These are phyloP conservation scores for Colletotrichum sp. DNA, from an alignment of 2,329 filamentous ascomycete genomes.

Conservation along the genomic window DNA sequence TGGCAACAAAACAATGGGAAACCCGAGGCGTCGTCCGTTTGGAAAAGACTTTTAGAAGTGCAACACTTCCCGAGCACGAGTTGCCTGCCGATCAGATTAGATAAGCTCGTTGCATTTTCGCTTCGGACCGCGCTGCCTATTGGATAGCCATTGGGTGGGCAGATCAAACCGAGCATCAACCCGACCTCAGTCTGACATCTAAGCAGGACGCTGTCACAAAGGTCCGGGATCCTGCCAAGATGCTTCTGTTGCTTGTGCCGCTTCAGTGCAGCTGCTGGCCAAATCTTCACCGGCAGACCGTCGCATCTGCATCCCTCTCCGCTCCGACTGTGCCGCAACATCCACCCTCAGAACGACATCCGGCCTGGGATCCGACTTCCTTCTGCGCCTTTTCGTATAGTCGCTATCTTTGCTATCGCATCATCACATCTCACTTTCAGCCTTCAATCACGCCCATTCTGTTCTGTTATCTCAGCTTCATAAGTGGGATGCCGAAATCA, in stretches of 20 bases:
- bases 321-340: not conserved
- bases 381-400: not conserved
- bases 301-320: not conserved
- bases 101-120: not conserved
- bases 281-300: not conserved
- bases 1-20: not conserved
- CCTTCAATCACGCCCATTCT: not conserved
- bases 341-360: not conserved
- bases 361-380: not conserved
- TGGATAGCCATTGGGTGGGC: not conserved
- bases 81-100: conserved; percentile 1
- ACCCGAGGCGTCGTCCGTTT: not conserved
- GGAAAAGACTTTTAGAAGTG: not conserved
- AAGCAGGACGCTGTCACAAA: too few species aligned
- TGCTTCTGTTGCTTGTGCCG: not conserved
- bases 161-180: not conserved
- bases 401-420: not conserved
- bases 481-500: not conserved
- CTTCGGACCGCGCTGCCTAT: not conserved
- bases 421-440: not conserved
- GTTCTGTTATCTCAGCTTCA: not conserved
- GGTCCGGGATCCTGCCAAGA: too few species aligned
- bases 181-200: not conserved
- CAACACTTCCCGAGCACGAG: not conserved
- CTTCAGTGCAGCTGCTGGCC: not conserved